phyloP scores from a whole-genome alignment of 768 basidiomycete species.

The Boletus rex-veris region DNA sequence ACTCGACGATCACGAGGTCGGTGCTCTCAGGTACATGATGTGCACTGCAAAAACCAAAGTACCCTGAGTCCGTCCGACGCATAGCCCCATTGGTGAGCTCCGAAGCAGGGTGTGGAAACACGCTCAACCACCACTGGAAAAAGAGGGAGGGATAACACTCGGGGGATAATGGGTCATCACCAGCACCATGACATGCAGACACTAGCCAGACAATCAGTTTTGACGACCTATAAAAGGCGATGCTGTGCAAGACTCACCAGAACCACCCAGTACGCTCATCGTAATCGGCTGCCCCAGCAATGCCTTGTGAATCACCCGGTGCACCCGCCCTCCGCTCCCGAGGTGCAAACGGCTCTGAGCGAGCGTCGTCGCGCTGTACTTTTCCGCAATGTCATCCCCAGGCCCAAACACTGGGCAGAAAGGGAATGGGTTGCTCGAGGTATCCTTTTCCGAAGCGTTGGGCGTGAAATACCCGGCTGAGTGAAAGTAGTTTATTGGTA shows the following conservation, averaged over 20 bases:
- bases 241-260: constrained; percentile 48
- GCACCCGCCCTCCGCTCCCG: constrained; percentile 79
- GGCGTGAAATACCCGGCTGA: constrained; percentile 28
- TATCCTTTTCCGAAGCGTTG: constrained; percentile 35
- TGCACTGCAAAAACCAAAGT: constrained; percentile 91
- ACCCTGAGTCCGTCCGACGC: constrained; percentile 86
- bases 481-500: constrained; percentile 84
- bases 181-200: constrained; percentile 90
- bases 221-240: background rate
- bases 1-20: constrained; percentile 93
- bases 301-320: constrained; percentile 79
- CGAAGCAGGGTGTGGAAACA: constrained; percentile 98
- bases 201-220: constrained; percentile 44
- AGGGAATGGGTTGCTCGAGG: constrained; percentile 61
- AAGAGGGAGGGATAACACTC: constrained; percentile 91
- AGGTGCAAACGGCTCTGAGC: constrained; percentile 72
- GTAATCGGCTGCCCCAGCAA: constrained; percentile 83
- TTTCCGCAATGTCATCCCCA: constrained; percentile 71
- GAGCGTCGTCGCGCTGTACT: constrained; percentile 74
- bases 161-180: constrained; percentile 82
- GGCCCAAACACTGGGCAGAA: constrained; percentile 91
- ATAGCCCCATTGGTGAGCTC: constrained; percentile 98
- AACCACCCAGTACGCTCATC: constrained; percentile 87
- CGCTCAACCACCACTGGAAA: constrained; percentile 95
- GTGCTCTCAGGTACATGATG: constrained; percentile 94